Percentiles rank a stretch among this genome's conserved stretches.
Evolutionary conservation across 352 stramenopile species (phyloP).

Genomic region (Phytophthora fragariaefolia): DNA sequence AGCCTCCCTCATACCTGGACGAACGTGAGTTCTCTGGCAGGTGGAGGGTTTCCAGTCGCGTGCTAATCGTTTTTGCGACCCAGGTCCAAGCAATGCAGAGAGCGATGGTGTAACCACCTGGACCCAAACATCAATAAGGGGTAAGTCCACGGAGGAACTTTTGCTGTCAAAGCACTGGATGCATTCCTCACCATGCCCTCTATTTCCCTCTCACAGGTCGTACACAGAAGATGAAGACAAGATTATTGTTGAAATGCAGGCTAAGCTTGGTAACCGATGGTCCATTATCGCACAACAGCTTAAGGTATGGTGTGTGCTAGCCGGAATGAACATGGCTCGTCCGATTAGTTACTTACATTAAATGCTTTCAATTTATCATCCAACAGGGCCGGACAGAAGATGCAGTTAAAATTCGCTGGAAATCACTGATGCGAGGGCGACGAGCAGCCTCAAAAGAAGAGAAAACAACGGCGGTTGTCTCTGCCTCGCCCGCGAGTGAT

Average conservation of each 20-base stretch:
- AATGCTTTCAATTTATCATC: background rate
- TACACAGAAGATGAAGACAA: constrained; percentile 93
- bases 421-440: constrained; percentile 87
- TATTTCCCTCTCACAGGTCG: constrained; percentile 41
- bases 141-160: constrained; percentile 36
- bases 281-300: constrained; percentile 93
- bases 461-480: constrained; percentile 37
- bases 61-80: constrained; percentile 26
- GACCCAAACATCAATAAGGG: constrained; percentile 94
- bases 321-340: no score
- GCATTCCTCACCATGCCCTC: background rate
- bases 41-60: background rate
- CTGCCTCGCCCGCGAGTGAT: constrained; percentile 19
- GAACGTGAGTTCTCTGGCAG: constrained; percentile 64
- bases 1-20: constrained; percentile 76
- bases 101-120: constrained; percentile 93
- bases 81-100: constrained; percentile 93
- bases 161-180: background rate
- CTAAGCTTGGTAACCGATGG: constrained; percentile 92
- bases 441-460: constrained; percentile 76
- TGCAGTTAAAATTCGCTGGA: constrained; percentile 94
- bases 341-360: no score
- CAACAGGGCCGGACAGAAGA: constrained; percentile 91
- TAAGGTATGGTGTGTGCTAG: no score
- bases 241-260: constrained; percentile 93